phyloP scores from a whole-genome alignment of 306 rosid genomes.

The Prinsepia uniflora region DNA sequence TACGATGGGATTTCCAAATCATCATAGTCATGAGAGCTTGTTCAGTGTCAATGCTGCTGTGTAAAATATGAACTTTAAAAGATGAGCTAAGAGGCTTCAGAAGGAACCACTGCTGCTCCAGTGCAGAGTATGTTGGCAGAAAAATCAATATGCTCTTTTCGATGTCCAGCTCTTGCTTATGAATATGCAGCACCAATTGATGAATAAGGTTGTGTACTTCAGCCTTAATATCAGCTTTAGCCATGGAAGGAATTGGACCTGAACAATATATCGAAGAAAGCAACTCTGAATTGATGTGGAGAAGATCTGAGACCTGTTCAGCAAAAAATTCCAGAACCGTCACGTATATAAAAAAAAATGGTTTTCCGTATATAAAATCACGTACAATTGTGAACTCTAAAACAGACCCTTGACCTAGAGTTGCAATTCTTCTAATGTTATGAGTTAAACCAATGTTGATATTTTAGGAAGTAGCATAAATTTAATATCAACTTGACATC shows the following conservation, averaged over 20 bases:
- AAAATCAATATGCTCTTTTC: slow-evolving; percentile 85
- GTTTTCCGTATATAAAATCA: background rate
- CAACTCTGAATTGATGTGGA: slow-evolving; percentile 43
- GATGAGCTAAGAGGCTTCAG: slow-evolving; percentile 60
- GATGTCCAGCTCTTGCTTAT: slow-evolving; percentile 67
- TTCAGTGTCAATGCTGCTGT: slow-evolving; percentile 84
- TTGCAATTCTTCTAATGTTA: background rate
- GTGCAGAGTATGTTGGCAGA: slow-evolving; percentile 79
- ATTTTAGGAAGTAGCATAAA: background rate
- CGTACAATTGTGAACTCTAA: background rate
- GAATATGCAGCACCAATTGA: slow-evolving; percentile 66
- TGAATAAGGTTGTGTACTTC: slow-evolving; percentile 65
- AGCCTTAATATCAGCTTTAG: slow-evolving; percentile 36
- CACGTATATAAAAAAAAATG: background rate
- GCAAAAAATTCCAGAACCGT: slow-evolving; percentile 22
- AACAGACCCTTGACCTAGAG: background rate
- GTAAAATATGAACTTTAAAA: slow-evolving; percentile 74
- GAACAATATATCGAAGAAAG: slow-evolving; percentile 34
- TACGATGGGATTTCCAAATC: slow-evolving; percentile 79
- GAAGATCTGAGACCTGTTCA: slow-evolving; percentile 50
- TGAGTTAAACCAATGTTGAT: background rate
- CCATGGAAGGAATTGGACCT: slow-evolving; percentile 36
- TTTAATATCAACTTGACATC: background rate
- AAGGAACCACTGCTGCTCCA: slow-evolving; percentile 78
- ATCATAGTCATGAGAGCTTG: slow-evolving; percentile 77